Evolutionary conservation across 192 early-diverging fungal genomes (phyloP).

Genomic region (Entomortierella beljakovae): DNA sequence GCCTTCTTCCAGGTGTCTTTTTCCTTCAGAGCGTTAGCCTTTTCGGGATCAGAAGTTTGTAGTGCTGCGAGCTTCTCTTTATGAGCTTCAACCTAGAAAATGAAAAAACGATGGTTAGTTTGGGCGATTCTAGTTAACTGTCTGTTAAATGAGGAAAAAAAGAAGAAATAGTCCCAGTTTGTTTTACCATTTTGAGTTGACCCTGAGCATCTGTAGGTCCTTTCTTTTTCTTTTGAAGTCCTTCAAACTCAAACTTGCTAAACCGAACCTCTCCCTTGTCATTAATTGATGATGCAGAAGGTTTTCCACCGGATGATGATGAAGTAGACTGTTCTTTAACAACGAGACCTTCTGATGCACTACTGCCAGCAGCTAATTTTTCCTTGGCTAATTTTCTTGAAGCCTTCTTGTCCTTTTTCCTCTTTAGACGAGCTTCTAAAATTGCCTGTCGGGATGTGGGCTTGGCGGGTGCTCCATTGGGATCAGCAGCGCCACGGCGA

Average conservation of each 20-base stretch:
- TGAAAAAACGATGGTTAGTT: too few relatives aligned
- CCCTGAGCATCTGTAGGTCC: slow-evolving; percentile 70
- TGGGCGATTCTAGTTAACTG: background rate
- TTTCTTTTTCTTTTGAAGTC: slow-evolving; percentile 73
- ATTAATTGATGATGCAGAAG: slow-evolving; percentile 57
- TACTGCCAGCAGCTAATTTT: slow-evolving; percentile 59
- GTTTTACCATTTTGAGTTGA: slow-evolving; percentile 67
- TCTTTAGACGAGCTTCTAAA: slow-evolving; percentile 79
- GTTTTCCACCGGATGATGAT: slow-evolving; percentile 22
- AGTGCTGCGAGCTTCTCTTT: slow-evolving; percentile 82
- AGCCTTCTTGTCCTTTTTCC: slow-evolving; percentile 74
- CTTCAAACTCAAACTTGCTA: slow-evolving; percentile 75
- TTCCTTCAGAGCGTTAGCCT: slow-evolving; percentile 74
- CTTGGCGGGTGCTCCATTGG: slow-evolving; percentile 55
- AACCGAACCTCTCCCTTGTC: slow-evolving; percentile 71
- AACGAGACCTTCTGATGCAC: slow-evolving; percentile 64
- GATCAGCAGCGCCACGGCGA: slow-evolving; percentile 25
- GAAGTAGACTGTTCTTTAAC: slow-evolving; percentile 46
- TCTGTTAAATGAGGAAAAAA: background rate
- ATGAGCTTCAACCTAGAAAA: slow-evolving; percentile 69
- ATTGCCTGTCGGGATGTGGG: slow-evolving; percentile 77
- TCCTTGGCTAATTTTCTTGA: slow-evolving; percentile 69
- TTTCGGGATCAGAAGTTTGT: slow-evolving; percentile 68
- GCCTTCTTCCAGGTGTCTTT: slow-evolving; percentile 87
- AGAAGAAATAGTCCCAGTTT: background rate